Base-by-base conservation (phyloP, 2,329 filamentous ascomycete genomes). In the Ophiostoma sp. region DNA sequence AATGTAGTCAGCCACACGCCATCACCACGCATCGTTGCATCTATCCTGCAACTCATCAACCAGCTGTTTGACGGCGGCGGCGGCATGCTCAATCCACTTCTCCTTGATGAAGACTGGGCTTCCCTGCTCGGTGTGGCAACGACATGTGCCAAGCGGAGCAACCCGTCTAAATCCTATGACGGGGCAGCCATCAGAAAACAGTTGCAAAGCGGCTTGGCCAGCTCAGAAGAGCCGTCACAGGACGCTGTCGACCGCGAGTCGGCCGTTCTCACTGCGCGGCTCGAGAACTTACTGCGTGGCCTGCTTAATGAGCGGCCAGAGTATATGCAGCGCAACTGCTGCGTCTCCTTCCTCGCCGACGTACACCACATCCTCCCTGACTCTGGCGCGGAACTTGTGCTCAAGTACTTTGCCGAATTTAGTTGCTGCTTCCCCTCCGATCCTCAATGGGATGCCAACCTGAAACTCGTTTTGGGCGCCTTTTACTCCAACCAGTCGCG, bases 361-460 rank as follows among this genome's bases (percentile, higher is more conserved):
- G 86, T 93, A 19, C 87, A 91, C 72, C 82, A 84, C 19, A 85
- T 89, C 48, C 84, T 94, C 9, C 89, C 90, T 6, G 90, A 94
- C 78, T 87, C 87, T 3, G 88, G 89, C 9, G 90, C 88, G 1
- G 87, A 86, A 64, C 83, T 91, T 12, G 87, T 93, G 31, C 85
- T 94, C 59, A 87, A 89, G 61, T 89, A 93, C 78, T 92, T 91
- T 76, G 86, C 87, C 72, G 88, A 92, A 71, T 91, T 92, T 76
- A 86, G 91, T 63, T 90, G 89, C 77, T 92, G 92, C 77, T 91
- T 91, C 61, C 92, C 92, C 2, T 92, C 92, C 0, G 91, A 93
- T 77, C 81, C 86, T 64, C 84, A 88, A 48, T 94, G 92, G 92
- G 86, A 91, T 75, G 82, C 86, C 2, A 92, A 93, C 70, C 84